Conservation (phyloP, 441 rosid genomes). For the Pelargonium myrrhifolium region DNA sequence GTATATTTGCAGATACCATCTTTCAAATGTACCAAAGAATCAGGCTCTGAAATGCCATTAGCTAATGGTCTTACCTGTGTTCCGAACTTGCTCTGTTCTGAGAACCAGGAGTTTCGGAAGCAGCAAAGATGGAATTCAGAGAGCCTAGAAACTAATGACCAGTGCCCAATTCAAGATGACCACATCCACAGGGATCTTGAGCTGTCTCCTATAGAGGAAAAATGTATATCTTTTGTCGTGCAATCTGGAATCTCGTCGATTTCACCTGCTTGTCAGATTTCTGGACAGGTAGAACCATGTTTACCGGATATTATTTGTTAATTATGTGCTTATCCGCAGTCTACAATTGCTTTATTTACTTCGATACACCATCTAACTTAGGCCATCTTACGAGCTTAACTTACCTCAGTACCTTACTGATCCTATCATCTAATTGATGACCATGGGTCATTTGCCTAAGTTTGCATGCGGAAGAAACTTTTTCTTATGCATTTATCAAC, state of each 20-base stretch:
- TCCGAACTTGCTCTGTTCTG: constrained; percentile 29
- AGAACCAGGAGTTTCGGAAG: constrained; percentile 30
- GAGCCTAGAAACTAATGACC: constrained; percentile 28
- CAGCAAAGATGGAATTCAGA: constrained; percentile 30
- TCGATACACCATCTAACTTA: background rate
- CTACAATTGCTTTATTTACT: background rate
- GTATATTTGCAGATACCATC: constrained; percentile 34
- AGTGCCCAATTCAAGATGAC: constrained; percentile 40
- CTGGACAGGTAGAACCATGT: constrained; percentile 34
- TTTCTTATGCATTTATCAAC: background rate
- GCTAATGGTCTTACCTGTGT: constrained; percentile 33
- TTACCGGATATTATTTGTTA: background rate
- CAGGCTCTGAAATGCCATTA: constrained; percentile 24
- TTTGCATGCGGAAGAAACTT: background rate
- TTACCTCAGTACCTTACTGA: background rate
- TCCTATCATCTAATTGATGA: background rate
- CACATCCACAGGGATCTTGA: constrained; percentile 21
- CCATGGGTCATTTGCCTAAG: background rate
- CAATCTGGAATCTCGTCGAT: constrained; percentile 22
- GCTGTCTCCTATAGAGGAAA: constrained; percentile 18
- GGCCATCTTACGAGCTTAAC: background rate
- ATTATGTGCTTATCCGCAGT: background rate
- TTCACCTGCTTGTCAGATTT: constrained; percentile 20
- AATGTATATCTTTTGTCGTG: constrained; percentile 19
- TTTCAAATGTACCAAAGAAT: constrained; percentile 34